Evolutionary conservation across 192 early-diverging fungal species (phyloP), one percentile per base, ranked within the genome.

Genomic region (Entomortierella chlamydospora): DNA sequence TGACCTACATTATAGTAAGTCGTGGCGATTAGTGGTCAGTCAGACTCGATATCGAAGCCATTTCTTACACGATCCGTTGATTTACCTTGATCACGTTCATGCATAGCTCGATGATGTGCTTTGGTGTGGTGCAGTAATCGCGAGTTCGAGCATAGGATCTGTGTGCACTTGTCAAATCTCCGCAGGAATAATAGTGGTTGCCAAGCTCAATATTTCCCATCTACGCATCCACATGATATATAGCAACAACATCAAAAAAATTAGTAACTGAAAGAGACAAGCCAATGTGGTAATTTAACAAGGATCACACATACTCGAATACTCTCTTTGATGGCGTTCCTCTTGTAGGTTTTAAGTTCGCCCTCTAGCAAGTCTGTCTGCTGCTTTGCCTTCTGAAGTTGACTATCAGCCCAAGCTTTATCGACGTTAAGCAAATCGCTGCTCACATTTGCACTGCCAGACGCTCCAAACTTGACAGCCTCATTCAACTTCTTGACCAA

Each of bases 121-220:
- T 88, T 9, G 92, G 61, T 0, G 90, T 90, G 1, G 92, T 89
- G 72, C 90, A 91, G 61, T 91, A 96, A 63, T 97, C 95, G n/a
- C 92, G 82, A 17, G 91, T 90, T 13, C 88, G 82, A 0, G 82
- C 81, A 67, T 93, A 97, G 37, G 76, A 87, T 55, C 91, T 92
- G 26, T 91, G 72, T 0, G 95, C 93, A 17, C 81, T 82, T 1
- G 68, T 61, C 56, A 94, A 72, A 47, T 95, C 91, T 13, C 95
- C 95, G 64, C 86, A 84, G 8, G 79, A 79, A 73, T 90, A 93
- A 70, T 87, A 90, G 56, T 93, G 92, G 57, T 94, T 93, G 4
- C 93, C 95, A 15, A 96, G 84, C 43, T 96, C 93, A 34, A 87
- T 91, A 66, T 92, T 86, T 26, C 89, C 92, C 90, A 95, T 91